Base-by-base conservation (phyloP, 163 green algal genomes). In the Smithsoniella earleae region DNA sequence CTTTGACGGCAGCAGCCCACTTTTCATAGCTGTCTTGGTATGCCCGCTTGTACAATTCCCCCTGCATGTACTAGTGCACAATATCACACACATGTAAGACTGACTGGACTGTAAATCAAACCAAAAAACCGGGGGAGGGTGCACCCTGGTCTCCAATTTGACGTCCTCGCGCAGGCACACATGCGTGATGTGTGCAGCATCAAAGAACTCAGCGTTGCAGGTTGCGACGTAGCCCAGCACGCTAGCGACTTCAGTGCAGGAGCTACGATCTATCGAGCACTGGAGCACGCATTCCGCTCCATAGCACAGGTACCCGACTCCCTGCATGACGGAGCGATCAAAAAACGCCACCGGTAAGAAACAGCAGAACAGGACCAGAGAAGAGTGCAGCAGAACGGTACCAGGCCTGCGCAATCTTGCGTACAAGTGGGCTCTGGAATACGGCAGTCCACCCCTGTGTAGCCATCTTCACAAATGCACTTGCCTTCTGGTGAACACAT, bases 81-180 rank as follows among this genome's bases (percentile, higher is more conserved):
- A 64, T 25, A 25, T 10, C 13, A 13, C 6, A 13, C 25, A 64
- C 6, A 13, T 64, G 49, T 8, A 27, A 18, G 8, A 0, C 49
- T 13, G 13, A 8, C 25, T 18, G 31, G 49, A 64, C 49, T 25
- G 49, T 13, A 25, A 27, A n/a, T n/a, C n/a, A n/a, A n/a, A n/a
- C n/a, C n/a, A n/a, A n/a, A n/a, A n/a, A n/a, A n/a, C n/a, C n/a
- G n/a, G n/a, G n/a, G n/a, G n/a, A n/a, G n/a, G n/a, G n/a, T n/a
- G n/a, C n/a, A n/a, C n/a, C n/a, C n/a, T n/a, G n/a, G n/a, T n/a
- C n/a, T n/a, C n/a, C n/a, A n/a, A n/a, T n/a, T n/a, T n/a, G n/a
- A n/a, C n/a, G n/a, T n/a, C n/a, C n/a, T n/a, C n/a, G n/a, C n/a
- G 49, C 49, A 64, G 25, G 33, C 49, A 64, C 13, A 64, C 49